A percentile compares a stretch with the other conserved stretches of the same genome.
These are phyloP conservation scores for Nothophytophthora sp. DNA, from an alignment of 352 stramenopile genomes.

Conservation along the genomic window DNA sequence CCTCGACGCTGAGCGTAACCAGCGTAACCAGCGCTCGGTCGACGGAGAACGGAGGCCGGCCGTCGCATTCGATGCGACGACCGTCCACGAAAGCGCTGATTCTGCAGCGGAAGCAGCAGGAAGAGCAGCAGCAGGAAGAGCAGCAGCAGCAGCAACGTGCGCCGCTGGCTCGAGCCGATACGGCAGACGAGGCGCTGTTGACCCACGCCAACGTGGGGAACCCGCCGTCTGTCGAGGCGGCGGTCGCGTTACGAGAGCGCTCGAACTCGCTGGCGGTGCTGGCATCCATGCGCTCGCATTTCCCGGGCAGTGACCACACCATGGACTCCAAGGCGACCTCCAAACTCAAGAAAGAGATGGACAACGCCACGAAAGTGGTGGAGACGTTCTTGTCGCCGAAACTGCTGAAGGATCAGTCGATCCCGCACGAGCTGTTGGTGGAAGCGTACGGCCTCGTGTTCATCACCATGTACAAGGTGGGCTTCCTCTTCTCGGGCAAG, in stretches of 20 bases:
- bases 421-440: conserved; percentile 67
- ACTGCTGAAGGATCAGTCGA: conserved; percentile 82
- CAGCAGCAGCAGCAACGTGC: conserved; percentile 16
- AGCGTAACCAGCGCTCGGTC: conserved; percentile 7
- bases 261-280: conserved; percentile 58
- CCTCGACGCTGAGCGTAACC: too few relatives aligned
- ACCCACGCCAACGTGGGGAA: conserved; percentile 17
- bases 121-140: conserved; percentile 16
- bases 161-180: conserved; percentile 43
- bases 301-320: conserved; percentile 30
- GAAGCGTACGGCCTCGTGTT: conserved; percentile 81
- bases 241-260: conserved; percentile 48
- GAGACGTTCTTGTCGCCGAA: conserved; percentile 75
- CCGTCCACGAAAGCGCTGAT: conserved; percentile 57
- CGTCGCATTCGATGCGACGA: conserved; percentile 23
- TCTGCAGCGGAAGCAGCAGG: conserved; percentile 35
- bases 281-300: conserved; percentile 26
- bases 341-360: conserved; percentile 71
- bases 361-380: conserved; percentile 61
- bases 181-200: conserved; percentile 35
- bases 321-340: conserved; percentile 60
- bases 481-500: conserved; percentile 81
- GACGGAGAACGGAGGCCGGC: not conserved
- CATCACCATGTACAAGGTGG: conserved; percentile 82
- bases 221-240: conserved; percentile 18